These are phyloP conservation scores for Omphalotus guepiniiformis DNA, from an alignment of 768 basidiomycete genomes.

Conservation along the genomic window DNA sequence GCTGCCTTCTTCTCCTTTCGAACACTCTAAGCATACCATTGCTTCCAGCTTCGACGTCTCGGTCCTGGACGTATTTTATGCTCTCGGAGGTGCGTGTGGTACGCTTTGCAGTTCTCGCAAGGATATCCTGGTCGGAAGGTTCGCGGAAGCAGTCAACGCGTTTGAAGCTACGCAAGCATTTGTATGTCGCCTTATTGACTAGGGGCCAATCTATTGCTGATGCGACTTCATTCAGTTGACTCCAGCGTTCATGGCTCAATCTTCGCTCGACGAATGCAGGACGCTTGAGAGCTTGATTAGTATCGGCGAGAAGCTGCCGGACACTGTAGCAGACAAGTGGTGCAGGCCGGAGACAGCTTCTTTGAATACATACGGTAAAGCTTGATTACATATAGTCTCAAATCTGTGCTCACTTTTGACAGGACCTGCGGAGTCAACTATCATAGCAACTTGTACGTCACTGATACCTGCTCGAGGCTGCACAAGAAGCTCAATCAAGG, in stretches of 20 bases:
- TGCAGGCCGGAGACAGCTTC: conserved; percentile 4
- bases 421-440: conserved; percentile 9
- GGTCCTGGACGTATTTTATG: conserved; percentile 6
- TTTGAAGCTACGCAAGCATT: conserved; percentile 8
- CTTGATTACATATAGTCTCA: neutral
- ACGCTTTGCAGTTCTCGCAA: conserved; percentile 1
- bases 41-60: conserved; percentile 6
- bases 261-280: neutral
- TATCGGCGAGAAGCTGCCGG: conserved; percentile 8
- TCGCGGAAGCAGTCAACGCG: conserved; percentile 5
- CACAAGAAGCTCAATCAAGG: neutral
- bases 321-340: conserved; percentile 7
- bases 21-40: neutral
- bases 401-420: neutral
- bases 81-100: conserved; percentile 5
- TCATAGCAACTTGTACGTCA: conserved; percentile 5
- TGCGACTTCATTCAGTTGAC: conserved; percentile 4
- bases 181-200: neutral
- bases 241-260: conserved; percentile 9
- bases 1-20: neutral
- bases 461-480: neutral
- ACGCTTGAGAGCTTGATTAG: conserved; percentile 8
- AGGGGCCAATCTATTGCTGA: neutral
- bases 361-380: conserved; percentile 6
- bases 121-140: conserved; percentile 1